Evolutionary conservation across 345 rosid species (phyloP).

Genomic region (Alliaria petiolata): DNA sequence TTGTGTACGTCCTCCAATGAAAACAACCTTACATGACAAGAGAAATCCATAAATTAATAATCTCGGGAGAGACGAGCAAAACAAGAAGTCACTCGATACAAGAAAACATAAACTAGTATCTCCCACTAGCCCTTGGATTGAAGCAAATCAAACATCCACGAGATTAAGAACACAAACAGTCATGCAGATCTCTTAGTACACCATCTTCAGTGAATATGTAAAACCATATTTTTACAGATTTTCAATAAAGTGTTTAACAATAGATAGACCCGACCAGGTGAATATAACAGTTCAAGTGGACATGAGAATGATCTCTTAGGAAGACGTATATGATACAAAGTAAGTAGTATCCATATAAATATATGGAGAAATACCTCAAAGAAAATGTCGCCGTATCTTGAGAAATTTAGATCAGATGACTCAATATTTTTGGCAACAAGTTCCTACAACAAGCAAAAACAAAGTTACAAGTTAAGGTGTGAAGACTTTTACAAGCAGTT

Average conservation of each 20-base stretch:
- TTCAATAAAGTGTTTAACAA: background rate
- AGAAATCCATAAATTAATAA: background rate
- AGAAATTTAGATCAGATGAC: conserved; percentile 83
- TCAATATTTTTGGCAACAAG: conserved; percentile 83
- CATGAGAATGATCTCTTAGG: background rate
- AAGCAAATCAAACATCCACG: background rate
- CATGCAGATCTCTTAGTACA: background rate
- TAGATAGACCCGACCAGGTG: background rate
- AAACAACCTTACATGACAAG: conserved; percentile 75
- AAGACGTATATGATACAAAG: background rate
- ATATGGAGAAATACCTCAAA: conserved; percentile 28
- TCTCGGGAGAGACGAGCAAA: background rate
- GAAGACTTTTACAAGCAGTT: background rate
- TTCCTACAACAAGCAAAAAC: conserved; percentile 46
- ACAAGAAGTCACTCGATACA: background rate
- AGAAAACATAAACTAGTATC: background rate
- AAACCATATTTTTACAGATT: background rate
- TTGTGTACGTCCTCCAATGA: conserved; percentile 98
- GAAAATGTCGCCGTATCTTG: conserved; percentile 80
- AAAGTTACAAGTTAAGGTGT: background rate
- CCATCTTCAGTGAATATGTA: background rate
- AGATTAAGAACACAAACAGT: background rate
- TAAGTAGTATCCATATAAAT: background rate
- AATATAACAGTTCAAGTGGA: background rate
- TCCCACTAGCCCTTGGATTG: background rate